Base-by-base conservation (phyloP, 768 basidiomycete species). In the Tubosaeta sp. region DNA sequence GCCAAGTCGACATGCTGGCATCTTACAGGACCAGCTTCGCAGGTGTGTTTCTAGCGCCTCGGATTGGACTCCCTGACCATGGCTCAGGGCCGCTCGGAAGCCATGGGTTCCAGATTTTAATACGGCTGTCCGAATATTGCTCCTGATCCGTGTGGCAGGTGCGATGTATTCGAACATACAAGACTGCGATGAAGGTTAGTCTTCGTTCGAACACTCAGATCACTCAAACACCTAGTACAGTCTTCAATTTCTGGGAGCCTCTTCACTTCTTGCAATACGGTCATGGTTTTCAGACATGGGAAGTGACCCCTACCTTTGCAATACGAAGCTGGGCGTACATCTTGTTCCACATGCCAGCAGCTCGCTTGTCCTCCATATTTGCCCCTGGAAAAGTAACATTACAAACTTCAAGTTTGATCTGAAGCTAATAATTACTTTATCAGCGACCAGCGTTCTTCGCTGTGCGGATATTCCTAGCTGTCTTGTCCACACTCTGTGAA, bases 201-300 rank as follows among this genome's bases (percentile, higher is more conserved):
- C 30, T 43, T 42, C 36, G 24, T 21, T 29, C 25, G 34, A 13
- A 13, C 7, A 12, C 31, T 3, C 22, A 46, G 34, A 35, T 0
- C 16, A 34, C 44, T 50, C 32, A 52, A 34, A 30, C n/a, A 29
- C 18, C 10, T 29, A 16, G 11, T 12, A 19, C 44, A 99, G 96
- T 96, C 12, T 99, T 85, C 79, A 99, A 99, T 71, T 99, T 96
- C 69, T 98, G 92, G 92, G 96, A 98, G 64, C 96, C 96, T 18
- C 73, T 99, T 14, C 96, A 99, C 71, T 94, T 94, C 64, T 76
- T 96, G 50, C 81, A 86, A 52, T 73, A 83, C 50, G 92, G 91
- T 22, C 76, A 84, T 53, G 96, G 90, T 8, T 97, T 99, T 69
- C 95, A 98, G 70, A 98, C 96, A 0, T 99, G 96, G 96, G 96